These are phyloP conservation scores for Aspergillus mulundensis DNA, from an alignment of 495 filamentous ascomycete species.

Conservation along the genomic window DNA sequence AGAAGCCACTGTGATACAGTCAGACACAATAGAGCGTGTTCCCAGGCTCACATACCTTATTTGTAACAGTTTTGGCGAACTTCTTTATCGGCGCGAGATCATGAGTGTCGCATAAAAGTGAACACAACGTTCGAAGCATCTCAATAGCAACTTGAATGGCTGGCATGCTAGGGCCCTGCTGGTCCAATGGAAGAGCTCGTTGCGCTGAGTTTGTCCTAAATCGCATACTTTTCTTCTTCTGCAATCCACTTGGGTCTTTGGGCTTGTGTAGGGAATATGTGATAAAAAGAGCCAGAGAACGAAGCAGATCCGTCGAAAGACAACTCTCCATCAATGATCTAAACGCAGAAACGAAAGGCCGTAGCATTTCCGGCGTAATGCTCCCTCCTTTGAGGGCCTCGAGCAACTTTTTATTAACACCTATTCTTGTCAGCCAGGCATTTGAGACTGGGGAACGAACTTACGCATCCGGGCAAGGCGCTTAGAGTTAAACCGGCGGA, in stretches of 20 bases:
- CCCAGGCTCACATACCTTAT: constrained; percentile 64
- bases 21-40: background rate
- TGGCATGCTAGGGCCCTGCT: constrained; percentile 30
- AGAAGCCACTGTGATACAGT: constrained; percentile 72
- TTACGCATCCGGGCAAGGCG: constrained; percentile 85
- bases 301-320: constrained; percentile 73
- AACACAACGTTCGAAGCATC: constrained; percentile 77
- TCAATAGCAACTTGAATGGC: constrained; percentile 61
- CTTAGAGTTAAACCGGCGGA: constrained; percentile 85
- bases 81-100: constrained; percentile 66
- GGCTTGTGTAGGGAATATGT: constrained; percentile 84
- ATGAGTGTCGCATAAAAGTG: constrained; percentile 70
- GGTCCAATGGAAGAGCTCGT: constrained; percentile 20
- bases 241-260: constrained; percentile 35
- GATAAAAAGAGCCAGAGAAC: constrained; percentile 86
- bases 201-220: constrained; percentile 30
- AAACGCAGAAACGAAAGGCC: constrained; percentile 72
- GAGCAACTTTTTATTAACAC: constrained; percentile 82
- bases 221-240: constrained; percentile 51
- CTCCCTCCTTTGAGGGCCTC: constrained; percentile 84
- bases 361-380: constrained; percentile 64
- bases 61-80: constrained; percentile 93
- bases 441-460: constrained; percentile 28
- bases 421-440: constrained; percentile 36
- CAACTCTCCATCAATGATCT: constrained; percentile 72